Evolutionary conservation across 768 basidiomycete genomes (phyloP), one percentile per base, ranked within the genome.

Genomic region (Leucosporidium creatinivorum): DNA sequence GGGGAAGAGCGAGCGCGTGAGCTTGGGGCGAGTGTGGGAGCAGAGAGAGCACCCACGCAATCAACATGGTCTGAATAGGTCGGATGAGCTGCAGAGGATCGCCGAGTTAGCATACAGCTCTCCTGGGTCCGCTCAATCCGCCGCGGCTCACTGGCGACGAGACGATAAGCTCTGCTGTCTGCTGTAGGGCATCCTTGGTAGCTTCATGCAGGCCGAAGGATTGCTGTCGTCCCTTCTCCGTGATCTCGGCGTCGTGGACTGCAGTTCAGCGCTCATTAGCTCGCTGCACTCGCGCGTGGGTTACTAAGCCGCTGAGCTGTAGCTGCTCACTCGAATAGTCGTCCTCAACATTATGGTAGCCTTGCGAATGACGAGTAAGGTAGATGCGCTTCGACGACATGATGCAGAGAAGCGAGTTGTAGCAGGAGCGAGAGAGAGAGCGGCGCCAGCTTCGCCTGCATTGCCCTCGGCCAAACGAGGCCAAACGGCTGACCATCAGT

Each of bases 221-320:
- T 67, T 79, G 78, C 25, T 76, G 39, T 17, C 70, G 54, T 4
- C 78, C 78, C 44, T 77, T 70, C 6, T 69, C 51, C 3, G 78
- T 79, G 2, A 79, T 61, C 1, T 73, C 74, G 0, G 78, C 77
- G 54, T 79, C 78, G 47, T 55, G 73, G 57, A 79, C 63, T 65
- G 58, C 4, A 13, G 52, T 30, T 28, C 26, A 1, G n/a, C 26
- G 52, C 12, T 10, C 26, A 13, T 54, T 28, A 54, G 52, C 30
- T 25, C 13, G n/a, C n/a, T n/a, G 3, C 12, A 6, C 4, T 5
- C 6, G 52, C 26, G 26, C 28, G 52, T 13, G 52, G 10, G 52
- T 15, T n/a, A 30, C 13, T 13, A 30, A 30, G 52, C 25, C 26
- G 6, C 39, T 44, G 13, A 44, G 15, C 39, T 44, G 39, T 17